Evolutionary conservation across 176 grass and related monocot species (phyloP).

Genomic region (Metroxylon sagu): DNA sequence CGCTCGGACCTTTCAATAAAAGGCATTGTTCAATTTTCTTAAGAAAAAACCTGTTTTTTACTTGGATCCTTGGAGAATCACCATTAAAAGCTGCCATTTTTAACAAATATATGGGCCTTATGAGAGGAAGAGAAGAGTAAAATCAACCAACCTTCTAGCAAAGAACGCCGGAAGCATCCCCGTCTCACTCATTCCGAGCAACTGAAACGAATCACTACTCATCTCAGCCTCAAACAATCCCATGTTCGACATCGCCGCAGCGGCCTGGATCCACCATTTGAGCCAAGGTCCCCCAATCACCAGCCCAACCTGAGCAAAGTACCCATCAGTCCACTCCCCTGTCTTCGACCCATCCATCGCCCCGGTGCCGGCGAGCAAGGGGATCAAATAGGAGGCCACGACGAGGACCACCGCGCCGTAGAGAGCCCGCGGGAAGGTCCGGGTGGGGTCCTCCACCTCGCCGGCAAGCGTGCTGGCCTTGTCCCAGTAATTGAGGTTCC

Average conservation of each 20-base stretch:
- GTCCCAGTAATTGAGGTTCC: conserved; percentile 99
- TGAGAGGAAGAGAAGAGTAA: not conserved
- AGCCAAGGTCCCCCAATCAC: conserved; percentile 73
- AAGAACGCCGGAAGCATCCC: conserved; percentile 87
- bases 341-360: conserved; percentile 46
- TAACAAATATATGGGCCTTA: not conserved
- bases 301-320: conserved; percentile 66
- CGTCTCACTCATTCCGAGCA: conserved; percentile 89
- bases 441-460: conserved; percentile 55
- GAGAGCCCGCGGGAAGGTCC: conserved; percentile 70
- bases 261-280: conserved; percentile 74
- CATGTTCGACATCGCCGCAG: conserved; percentile 94
- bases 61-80: too few relatives aligned
- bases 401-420: conserved; percentile 65
- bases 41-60: too few relatives aligned
- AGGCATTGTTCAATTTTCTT: too few relatives aligned
- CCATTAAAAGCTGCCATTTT: too few relatives aligned
- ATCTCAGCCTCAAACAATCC: conserved; percentile 96
- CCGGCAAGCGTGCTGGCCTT: conserved; percentile 91
- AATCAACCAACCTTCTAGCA: conserved; percentile 36
- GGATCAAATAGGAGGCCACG: conserved; percentile 63
- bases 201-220: conserved; percentile 90
- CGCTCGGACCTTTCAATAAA: too few relatives aligned
- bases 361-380: conserved; percentile 67
- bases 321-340: conserved; percentile 74